Percentiles rank a stretch among this genome's conserved stretches.
Conservation (phyloP, 805 yeast species). For the Lipomyces oligophaga region DNA sequence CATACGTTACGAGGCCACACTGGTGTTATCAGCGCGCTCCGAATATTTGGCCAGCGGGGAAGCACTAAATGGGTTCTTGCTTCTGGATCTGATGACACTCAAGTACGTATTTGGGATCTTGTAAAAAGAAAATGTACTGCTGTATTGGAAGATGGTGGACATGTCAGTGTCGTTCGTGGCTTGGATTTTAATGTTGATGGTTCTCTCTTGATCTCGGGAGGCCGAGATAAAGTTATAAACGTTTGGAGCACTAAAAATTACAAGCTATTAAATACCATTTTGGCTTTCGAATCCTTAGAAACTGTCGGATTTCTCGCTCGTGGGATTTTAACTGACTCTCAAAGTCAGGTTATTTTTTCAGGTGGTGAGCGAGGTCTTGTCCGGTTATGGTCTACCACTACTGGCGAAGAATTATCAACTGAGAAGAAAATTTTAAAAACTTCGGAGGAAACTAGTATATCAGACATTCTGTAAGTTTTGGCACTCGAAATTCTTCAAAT, state of each 20-base stretch:
- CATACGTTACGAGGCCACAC: constrained; percentile 94
- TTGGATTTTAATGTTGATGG: constrained; percentile 59
- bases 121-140: constrained; percentile 65
- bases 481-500: neutral
- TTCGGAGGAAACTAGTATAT: constrained; percentile 68
- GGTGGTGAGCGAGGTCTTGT: constrained; percentile 78
- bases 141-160: constrained; percentile 55
- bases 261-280: constrained; percentile 61
- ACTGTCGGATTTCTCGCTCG: constrained; percentile 37
- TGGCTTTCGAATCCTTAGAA: constrained; percentile 54
- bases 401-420: constrained; percentile 47
- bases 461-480: constrained; percentile 46
- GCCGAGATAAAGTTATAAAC: constrained; percentile 77
- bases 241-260: constrained; percentile 53
- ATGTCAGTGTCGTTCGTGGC: constrained; percentile 81
- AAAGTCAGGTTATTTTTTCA: constrained; percentile 46
- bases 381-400: constrained; percentile 56
- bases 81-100: constrained; percentile 60
- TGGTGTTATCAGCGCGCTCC: constrained; percentile 72
- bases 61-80: constrained; percentile 67
- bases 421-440: constrained; percentile 43
- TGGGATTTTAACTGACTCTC: constrained; percentile 10
- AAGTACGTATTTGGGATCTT: constrained; percentile 59
- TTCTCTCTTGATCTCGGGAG: constrained; percentile 66
- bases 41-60: constrained; percentile 70